Evolutionary conservation across 768 basidiomycete genomes (phyloP).

Genomic region (Royoungia palumana): DNA sequence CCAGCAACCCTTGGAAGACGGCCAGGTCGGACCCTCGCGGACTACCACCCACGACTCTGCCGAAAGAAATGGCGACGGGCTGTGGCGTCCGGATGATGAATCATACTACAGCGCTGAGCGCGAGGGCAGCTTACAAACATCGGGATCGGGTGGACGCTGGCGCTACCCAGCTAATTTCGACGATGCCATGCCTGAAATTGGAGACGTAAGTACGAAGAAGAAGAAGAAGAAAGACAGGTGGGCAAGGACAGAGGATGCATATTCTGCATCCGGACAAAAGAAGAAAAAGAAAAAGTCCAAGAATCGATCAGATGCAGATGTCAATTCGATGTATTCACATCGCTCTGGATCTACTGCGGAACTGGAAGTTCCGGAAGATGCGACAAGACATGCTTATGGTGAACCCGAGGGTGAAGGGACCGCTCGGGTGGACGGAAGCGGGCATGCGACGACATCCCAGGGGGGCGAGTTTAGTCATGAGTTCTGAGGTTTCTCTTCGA

Average conservation of each 20-base stretch:
- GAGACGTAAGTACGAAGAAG: conserved; percentile 46
- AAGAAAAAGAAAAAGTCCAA: conserved; percentile 67
- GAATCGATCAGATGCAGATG: conserved; percentile 39
- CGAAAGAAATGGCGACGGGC: conserved; percentile 41
- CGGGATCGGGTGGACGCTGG: conserved; percentile 55
- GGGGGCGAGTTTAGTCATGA: conserved; percentile 64
- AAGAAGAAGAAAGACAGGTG: conserved; percentile 83
- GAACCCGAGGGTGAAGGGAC: conserved; percentile 10
- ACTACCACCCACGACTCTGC: conserved; percentile 8
- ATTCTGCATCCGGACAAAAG: conserved; percentile 44
- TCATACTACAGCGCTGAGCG: conserved; percentile 54
- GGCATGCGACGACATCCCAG: conserved; percentile 20
- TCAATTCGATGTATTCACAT: conserved; percentile 32
- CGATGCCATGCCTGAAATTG: conserved; percentile 45
- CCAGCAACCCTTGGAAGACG: conserved; percentile 72
- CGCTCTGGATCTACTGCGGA: conserved; percentile 40
- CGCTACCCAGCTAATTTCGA: conserved; percentile 85
- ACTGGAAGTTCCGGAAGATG: conserved; percentile 59
- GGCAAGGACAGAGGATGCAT: conserved; percentile 85
- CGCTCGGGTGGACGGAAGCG: conserved; percentile 16
- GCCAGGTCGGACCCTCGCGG: conserved; percentile 48
- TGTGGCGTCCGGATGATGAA: conserved; percentile 79
- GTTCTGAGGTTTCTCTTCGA: conserved; percentile 39
- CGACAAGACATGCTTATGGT: conserved; percentile 67
- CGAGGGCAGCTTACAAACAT: conserved; percentile 36